These are phyloP conservation scores for Paxillus rubicundulus DNA, from an alignment of 768 basidiomycete species.

Conservation along the genomic window DNA sequence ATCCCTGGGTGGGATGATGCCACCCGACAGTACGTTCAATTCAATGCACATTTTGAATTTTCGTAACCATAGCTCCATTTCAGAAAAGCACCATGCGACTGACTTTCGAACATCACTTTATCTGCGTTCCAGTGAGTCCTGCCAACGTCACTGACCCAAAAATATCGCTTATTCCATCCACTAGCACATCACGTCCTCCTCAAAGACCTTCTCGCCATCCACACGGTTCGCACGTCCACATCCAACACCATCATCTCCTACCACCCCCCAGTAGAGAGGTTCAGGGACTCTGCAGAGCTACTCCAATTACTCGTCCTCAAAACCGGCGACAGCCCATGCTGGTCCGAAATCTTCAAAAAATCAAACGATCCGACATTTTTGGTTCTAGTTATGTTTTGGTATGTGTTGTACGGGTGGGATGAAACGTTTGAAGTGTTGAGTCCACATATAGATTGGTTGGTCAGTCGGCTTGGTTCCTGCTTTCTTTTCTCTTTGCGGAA, in stretches of 20 bases:
- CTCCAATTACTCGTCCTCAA: constrained; percentile 9
- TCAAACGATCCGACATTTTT: constrained; percentile 48
- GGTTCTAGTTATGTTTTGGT: constrained; percentile 48
- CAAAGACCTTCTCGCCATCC: constrained; percentile 46
- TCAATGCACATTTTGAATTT: background rate
- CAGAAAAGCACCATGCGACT: constrained; percentile 12
- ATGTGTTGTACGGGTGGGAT: constrained; percentile 55
- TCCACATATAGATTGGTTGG: constrained; percentile 33
- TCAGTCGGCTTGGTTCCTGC: background rate
- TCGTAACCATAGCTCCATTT: background rate
- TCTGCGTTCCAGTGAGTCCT: constrained; percentile 29
- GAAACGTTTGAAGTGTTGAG: constrained; percentile 49
- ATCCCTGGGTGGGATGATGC: background rate
- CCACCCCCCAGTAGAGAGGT: background rate
- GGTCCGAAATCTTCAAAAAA: constrained; percentile 3
- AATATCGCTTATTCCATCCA: background rate
- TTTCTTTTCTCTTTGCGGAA: background rate
- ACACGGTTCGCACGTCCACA: constrained; percentile 38
- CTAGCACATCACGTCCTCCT: constrained; percentile 7
- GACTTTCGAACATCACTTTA: constrained; percentile 44
- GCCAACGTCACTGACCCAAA: background rate
- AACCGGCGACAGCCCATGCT: constrained; percentile 6
- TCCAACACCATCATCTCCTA: constrained; percentile 14
- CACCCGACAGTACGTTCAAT: background rate
- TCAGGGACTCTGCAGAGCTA: background rate